These are phyloP conservation scores for Beta corolliflora DNA, from an alignment of 179 eudicot genomes.

Conservation along the genomic window DNA sequence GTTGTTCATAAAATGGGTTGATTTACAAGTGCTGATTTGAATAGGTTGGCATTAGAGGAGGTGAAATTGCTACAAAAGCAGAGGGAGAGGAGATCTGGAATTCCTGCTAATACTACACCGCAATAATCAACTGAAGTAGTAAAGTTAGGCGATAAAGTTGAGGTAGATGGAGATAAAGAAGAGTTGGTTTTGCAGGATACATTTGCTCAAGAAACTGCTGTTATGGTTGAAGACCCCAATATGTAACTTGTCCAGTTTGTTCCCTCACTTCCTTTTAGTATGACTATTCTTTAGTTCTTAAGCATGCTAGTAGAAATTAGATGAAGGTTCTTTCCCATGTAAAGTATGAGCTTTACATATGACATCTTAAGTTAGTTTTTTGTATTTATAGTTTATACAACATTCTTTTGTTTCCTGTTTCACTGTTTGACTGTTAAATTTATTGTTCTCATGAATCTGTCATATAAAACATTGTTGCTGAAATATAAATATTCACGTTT, in stretches of 20 bases:
- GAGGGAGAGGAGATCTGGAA: conserved; percentile 74
- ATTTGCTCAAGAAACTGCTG: conserved; percentile 98
- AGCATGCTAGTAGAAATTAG: not conserved
- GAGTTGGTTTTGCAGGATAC: conserved; percentile 96
- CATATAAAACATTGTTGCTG: no score
- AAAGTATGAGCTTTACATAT: not conserved
- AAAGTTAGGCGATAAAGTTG: conserved; percentile 60
- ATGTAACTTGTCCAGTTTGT: conserved; percentile 47
- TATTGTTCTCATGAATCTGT: not conserved
- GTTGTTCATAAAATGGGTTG: not conserved
- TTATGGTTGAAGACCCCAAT: conserved; percentile 92
- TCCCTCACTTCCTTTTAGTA: not conserved
- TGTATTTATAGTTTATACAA: no score
- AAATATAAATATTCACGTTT: not conserved
- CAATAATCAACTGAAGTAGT: conserved; percentile 40
- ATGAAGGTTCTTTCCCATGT: not conserved
- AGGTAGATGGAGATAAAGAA: conserved; percentile 84
- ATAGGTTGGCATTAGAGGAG: conserved; percentile 86
- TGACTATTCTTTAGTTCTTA: not conserved
- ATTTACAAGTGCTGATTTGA: not conserved
- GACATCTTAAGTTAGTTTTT: no score
- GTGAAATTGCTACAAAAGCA: conserved; percentile 89
- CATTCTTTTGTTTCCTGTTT: not conserved
- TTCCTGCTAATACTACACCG: conserved; percentile 51
- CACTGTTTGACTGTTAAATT: not conserved